phyloP scores from a whole-genome alignment of 1,284 basidiomycete genomes.

The Boletellus deceptivus region DNA sequence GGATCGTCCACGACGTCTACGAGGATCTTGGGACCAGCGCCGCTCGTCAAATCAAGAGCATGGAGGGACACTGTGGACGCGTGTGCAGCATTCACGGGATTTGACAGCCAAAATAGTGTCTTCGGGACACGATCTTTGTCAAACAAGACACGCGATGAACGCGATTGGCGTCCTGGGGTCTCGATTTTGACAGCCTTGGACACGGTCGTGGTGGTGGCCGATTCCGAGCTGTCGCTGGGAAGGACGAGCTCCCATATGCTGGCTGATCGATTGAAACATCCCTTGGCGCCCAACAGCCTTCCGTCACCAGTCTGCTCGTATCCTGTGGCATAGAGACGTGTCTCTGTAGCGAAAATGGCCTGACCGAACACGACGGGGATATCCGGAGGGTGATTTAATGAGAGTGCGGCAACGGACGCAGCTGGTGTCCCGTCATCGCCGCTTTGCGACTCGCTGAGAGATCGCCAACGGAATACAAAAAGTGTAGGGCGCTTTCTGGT shows the following conservation, averaged over 20 bases:
- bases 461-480: slow-evolving; percentile 48
- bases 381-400: slow-evolving; percentile 11
- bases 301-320: slow-evolving; percentile 58
- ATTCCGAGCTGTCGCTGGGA: slow-evolving; percentile 1
- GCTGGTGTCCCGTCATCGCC: background rate
- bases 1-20: slow-evolving; percentile 43
- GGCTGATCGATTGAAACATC: slow-evolving; percentile 61
- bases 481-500: slow-evolving; percentile 49
- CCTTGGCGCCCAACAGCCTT: slow-evolving; percentile 56
- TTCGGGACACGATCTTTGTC: slow-evolving; percentile 27
- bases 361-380: slow-evolving; percentile 49
- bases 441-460: background rate
- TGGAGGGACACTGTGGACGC: slow-evolving; percentile 54
- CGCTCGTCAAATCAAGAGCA: slow-evolving; percentile 33
- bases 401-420: slow-evolving; percentile 13
- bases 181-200: slow-evolving; percentile 41
- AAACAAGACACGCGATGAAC: slow-evolving; percentile 52
- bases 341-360: slow-evolving; percentile 46
- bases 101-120: slow-evolving; percentile 55
- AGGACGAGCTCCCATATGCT: slow-evolving; percentile 53
- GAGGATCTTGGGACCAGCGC: slow-evolving; percentile 10
- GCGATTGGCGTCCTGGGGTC: slow-evolving; percentile 43
- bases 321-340: slow-evolving; percentile 55
- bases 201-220: background rate
- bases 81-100: slow-evolving; percentile 58